phyloP scores from a whole-genome alignment of 805 yeast genomes.

The Saccharomycopsis fermentans region DNA sequence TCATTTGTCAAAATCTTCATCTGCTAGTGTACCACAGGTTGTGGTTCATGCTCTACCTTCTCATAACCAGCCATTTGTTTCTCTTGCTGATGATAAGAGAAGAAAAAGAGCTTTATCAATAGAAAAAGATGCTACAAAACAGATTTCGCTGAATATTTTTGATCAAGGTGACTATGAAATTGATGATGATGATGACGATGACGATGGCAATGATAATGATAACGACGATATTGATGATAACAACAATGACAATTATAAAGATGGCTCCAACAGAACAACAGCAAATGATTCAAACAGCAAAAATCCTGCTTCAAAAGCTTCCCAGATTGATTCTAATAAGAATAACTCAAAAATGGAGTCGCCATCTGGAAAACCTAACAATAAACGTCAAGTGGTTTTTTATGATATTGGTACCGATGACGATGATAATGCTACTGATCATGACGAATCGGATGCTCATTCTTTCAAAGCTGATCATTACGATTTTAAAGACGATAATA shows the following conservation, averaged over 20 bases:
- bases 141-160: neutral
- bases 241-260: neutral
- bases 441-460: neutral
- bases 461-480: neutral
- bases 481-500: neutral
- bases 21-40: neutral
- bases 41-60: neutral
- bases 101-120: conserved; percentile 11
- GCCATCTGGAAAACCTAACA: neutral
- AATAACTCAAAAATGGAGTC: neutral
- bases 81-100: conserved; percentile 3
- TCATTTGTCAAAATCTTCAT: neutral
- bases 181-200: conserved; percentile 1
- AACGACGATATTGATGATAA: too few species aligned
- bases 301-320: neutral
- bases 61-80: neutral
- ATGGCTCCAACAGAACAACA: neutral
- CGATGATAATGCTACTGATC: neutral
- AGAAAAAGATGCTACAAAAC: conserved; percentile 9
- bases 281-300: neutral
- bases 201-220: conserved; percentile 1
- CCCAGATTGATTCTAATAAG: neutral
- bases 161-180: neutral
- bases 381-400: conserved; percentile 5
- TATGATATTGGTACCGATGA: conserved; percentile 4